phyloP scores from a whole-genome alignment of 495 filamentous ascomycete species.

The Talaromyces thailandensis region DNA sequence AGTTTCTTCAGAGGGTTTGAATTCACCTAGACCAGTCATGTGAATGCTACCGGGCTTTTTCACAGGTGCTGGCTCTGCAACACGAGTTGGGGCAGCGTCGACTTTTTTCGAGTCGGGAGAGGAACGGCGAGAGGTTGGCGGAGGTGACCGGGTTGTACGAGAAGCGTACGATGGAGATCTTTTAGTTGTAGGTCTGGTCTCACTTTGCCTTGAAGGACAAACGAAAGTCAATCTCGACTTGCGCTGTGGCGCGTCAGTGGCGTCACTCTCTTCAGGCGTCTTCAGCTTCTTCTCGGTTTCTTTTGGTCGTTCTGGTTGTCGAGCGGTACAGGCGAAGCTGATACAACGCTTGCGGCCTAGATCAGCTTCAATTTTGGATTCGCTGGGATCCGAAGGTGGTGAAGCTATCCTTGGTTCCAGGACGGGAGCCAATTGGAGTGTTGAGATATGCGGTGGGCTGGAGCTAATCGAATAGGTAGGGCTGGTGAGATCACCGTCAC shows the following conservation, averaged over 20 bases:
- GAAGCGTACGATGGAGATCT: conserved; percentile 20
- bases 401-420: conserved; percentile 10
- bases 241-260: conserved; percentile 34
- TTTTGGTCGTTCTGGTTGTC: conserved; percentile 21
- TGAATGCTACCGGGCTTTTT: conserved; percentile 20
- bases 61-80: conserved; percentile 10
- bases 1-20: conserved; percentile 57
- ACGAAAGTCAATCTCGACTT: conserved; percentile 50
- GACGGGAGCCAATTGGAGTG: conserved; percentile 14
- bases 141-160: conserved; percentile 37
- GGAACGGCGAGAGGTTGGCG: conserved; percentile 40
- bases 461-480: conserved; percentile 80
- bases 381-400: conserved; percentile 19
- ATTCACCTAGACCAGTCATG: conserved; percentile 41
- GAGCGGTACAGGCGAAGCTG: conserved; percentile 70
- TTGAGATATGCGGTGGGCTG: conserved; percentile 64
- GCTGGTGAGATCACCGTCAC: conserved; percentile 86
- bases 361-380: conserved; percentile 43
- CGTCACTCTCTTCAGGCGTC: not conserved
- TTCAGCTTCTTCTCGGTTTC: conserved; percentile 14
- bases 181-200: conserved; percentile 12
- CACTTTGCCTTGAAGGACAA: conserved; percentile 42
- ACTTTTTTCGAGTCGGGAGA: conserved; percentile 19
- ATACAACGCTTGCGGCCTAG: conserved; percentile 79
- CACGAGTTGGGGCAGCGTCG: conserved; percentile 3